Evolutionary conservation across 768 basidiomycete species (phyloP).

Genomic region (Leccinum truebloodii): DNA sequence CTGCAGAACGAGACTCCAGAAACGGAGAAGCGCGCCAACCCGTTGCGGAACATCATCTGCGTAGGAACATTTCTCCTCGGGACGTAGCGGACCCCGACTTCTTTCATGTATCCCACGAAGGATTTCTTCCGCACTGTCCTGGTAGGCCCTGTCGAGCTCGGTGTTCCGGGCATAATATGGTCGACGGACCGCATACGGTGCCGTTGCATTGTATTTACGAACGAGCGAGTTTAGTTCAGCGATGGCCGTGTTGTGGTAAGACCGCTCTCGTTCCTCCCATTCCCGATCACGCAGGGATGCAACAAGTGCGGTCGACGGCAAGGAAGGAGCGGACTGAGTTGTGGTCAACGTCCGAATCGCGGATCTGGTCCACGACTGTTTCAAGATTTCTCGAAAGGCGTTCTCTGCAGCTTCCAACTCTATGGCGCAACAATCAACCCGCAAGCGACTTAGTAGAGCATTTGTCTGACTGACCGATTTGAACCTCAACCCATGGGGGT

Average conservation of each 20-base stretch:
- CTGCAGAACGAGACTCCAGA: slow-evolving; percentile 32
- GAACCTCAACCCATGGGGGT: slow-evolving; percentile 86
- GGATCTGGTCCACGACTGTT: slow-evolving; percentile 74
- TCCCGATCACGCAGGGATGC: slow-evolving; percentile 55
- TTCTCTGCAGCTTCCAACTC: slow-evolving; percentile 66
- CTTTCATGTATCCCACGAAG: slow-evolving; percentile 39
- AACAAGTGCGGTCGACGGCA: slow-evolving; percentile 42
- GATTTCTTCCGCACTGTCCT: slow-evolving; percentile 54
- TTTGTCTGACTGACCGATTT: slow-evolving; percentile 52
- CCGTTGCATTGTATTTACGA: slow-evolving; percentile 76
- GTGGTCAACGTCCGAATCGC: slow-evolving; percentile 62
- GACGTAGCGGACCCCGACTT: slow-evolving; percentile 5
- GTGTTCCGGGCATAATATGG: slow-evolving; percentile 53
- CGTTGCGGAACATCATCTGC: slow-evolving; percentile 5
- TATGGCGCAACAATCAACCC: slow-evolving; percentile 26
- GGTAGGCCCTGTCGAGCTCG: slow-evolving; percentile 60
- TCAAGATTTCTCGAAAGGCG: slow-evolving; percentile 64
- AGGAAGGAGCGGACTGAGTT: slow-evolving; percentile 39
- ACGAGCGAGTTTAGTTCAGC: slow-evolving; percentile 74
- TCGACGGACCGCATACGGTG: slow-evolving; percentile 76
- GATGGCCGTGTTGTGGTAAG: slow-evolving; percentile 69
- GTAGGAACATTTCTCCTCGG: slow-evolving; percentile 6
- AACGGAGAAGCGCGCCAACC: slow-evolving; percentile 15
- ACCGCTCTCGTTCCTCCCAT: slow-evolving; percentile 68
- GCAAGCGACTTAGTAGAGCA: background rate